Base-by-base conservation (phyloP, 768 basidiomycete genomes). In the Collybia sp. region DNA sequence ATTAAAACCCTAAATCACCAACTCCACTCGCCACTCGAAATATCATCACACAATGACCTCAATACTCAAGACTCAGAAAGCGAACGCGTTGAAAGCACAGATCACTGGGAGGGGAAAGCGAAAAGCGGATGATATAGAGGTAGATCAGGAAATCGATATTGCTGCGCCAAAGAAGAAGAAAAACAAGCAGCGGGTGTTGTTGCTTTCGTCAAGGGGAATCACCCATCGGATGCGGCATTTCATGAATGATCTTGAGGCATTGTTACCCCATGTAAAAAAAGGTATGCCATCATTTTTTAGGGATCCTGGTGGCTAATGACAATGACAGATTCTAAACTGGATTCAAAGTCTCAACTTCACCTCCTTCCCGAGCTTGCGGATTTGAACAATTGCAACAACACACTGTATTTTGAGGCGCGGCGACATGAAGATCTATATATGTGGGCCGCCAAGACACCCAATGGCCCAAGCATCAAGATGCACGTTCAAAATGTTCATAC, bases 401-500 rank as follows among this genome's bases (percentile, higher is more conserved):
- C 94, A 3, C 71, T 99, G 15, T 99, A 96, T 70, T 96, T 99
- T 60, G 96, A 99, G 68, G 93, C 94, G 6, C 82, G 96, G 42
- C 73, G 93, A 44, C 92, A 97, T 57, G 92, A 96, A 60, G 95
- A 98, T 58, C 72, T 99, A 42, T 99, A 98, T 59, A 65, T 98
- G 48, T 99, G 96, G 96, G 87, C 93, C 30, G 83, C 89, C 11
- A 94, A 97, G 65, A 90, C 93, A 31, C 96, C 96, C 16, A 99
- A 99, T 58, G 96, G 96, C 9, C 96, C 96, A 12, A 94, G 89
- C 59, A 82, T 94, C 60, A 97, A 97, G 65, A 77, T 97, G 74
- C 96, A 98, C 60, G 95, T 97, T 12, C 94, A 96, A 68, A 99
- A 98, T 60, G 77, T 95, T 45, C 96, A 99, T 65, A 99, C 96